Conservation (phyloP, 345 rosid species). For the Populus davidiana region DNA sequence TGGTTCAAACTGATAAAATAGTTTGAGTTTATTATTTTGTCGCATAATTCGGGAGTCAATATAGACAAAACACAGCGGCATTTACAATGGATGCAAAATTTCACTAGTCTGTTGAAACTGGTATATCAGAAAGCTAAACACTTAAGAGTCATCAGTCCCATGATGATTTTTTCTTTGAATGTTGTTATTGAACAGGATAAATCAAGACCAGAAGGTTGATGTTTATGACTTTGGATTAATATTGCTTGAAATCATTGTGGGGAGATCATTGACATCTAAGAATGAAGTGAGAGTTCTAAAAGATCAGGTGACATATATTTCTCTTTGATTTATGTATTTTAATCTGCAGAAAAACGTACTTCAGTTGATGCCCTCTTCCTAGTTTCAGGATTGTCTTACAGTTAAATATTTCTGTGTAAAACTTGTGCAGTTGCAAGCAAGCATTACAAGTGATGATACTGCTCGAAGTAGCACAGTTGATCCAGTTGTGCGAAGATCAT, state of each 20-base stretch:
- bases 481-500: slow-evolving; percentile 49
- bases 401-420: not conserved
- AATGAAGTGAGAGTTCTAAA: slow-evolving; percentile 50
- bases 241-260: slow-evolving; percentile 76
- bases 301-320: slow-evolving; percentile 48
- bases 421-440: slow-evolving; percentile 53
- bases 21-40: not conserved
- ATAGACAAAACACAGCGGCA: not conserved
- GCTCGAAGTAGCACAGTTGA: slow-evolving; percentile 61
- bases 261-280: slow-evolving; percentile 53
- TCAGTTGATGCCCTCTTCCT: not conserved
- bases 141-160: not conserved
- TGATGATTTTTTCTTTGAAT: not conserved
- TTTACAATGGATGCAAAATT: not conserved
- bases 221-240: slow-evolving; percentile 79
- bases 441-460: slow-evolving; percentile 42
- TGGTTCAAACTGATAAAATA: not conserved
- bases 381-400: not conserved
- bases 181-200: slow-evolving; percentile 36
- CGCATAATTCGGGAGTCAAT: not conserved
- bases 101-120: not conserved
- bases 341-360: not conserved
- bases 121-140: not conserved
- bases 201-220: slow-evolving; percentile 54
- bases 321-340: not conserved